These are phyloP conservation scores for Reutealis trisperma DNA, from an alignment of 345 rosid species.

Conservation along the genomic window DNA sequence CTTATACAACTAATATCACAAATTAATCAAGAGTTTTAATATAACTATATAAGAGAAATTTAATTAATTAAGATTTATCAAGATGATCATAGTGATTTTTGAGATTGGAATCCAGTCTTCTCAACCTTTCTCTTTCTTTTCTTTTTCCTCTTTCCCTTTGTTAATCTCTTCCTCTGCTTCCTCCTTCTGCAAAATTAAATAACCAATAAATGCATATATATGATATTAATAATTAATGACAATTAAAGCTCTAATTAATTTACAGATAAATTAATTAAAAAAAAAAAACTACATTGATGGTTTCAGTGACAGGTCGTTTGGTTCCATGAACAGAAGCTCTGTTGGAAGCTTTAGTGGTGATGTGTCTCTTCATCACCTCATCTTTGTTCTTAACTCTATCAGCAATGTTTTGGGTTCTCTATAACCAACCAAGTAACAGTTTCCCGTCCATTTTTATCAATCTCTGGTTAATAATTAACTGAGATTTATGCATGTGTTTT, in stretches of 20 bases:
- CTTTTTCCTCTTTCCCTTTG: slow-evolving; percentile 19
- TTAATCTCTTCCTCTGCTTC: slow-evolving; percentile 25
- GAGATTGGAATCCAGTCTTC: slow-evolving; percentile 11
- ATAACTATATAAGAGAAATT: no score
- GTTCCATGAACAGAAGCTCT: slow-evolving; percentile 35
- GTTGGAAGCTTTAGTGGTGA: slow-evolving; percentile 23
- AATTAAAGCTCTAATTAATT: no score
- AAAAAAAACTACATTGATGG: not conserved
- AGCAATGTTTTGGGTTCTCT: not conserved
- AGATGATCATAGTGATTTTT: not conserved
- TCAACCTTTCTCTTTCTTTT: slow-evolving; percentile 23
- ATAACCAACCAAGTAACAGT: not conserved
- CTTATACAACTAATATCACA: no score
- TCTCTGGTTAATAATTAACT: not conserved
- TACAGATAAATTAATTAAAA: no score
- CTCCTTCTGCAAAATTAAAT: slow-evolving; percentile 15
- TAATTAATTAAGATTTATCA: not conserved
- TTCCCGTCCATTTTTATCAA: not conserved
- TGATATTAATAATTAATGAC: no score
- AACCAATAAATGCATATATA: not conserved
- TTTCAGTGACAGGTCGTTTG: slow-evolving; percentile 22
- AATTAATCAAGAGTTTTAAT: not conserved
- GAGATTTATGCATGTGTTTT: no score
- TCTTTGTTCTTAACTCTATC: not conserved
- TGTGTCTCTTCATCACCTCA: not conserved